Base-by-base conservation (phyloP, 192 early-diverging fungal species). In the Coemansia guatemalensis region DNA sequence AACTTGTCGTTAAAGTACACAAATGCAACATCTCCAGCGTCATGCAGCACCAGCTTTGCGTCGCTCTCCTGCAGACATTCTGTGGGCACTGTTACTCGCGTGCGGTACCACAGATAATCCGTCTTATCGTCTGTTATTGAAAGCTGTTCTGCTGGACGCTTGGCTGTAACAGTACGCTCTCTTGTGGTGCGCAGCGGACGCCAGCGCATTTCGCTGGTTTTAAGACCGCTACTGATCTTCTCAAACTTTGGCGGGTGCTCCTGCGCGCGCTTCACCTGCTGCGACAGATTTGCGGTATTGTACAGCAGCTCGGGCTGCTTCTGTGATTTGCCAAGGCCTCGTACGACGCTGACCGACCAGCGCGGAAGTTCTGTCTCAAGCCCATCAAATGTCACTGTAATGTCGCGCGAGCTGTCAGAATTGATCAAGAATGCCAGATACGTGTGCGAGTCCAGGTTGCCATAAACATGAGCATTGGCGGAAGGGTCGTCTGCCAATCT, bases 101-200 rank as follows among this genome's bases (percentile, higher is more conserved):
- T 81, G 48, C 60, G 72, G 72, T 81, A 71, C 78, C 78, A 81
- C 65, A 74, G 52, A 59, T 74, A 81, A 62, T 81, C 78, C 11
- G 78, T 64, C 29, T 17, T 22, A 48, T 81, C 78, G 62, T 74
- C 64, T 9, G 78, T 81, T 0, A 74, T 32, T 18, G 60, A 55
- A 29, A 81, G 60, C 8, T 81, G 78, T 20, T 81, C 78, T 12
- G 58, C 62, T 4, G 78, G 78, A n/a, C 30, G 56, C 39, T 4
- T 14, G 25, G 14, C 8, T 12, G 2, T 12, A 3, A 54, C 11
- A 30, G 53, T 27, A n/a, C 7, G 3, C 7, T 5, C 1, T 17
- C 26, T 4, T 30, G 27, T 5, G 27, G 26, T 29, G 27, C 8
- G 12, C 14, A 27, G 8, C 3, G 64, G 26, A 3, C 61, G 68